phyloP scores from a whole-genome alignment of 768 basidiomycete genomes.

The Calvatia gigantea region DNA sequence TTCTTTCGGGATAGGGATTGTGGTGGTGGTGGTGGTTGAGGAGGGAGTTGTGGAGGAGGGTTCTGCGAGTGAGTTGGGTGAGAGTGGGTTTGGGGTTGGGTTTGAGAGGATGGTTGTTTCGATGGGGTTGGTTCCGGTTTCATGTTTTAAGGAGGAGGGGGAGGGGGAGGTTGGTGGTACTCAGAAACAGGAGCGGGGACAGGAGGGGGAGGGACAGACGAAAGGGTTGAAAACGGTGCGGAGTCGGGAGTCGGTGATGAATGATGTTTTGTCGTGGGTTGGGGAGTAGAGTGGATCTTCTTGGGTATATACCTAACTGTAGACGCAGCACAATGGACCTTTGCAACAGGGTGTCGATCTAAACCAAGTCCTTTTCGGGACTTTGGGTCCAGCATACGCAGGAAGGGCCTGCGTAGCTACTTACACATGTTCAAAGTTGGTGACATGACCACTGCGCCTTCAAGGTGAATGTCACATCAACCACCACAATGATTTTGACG shows the following conservation, averaged over 20 bases:
- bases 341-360: no score
- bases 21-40: not conserved
- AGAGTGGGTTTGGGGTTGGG: not conserved
- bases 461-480: no score
- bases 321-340: no score
- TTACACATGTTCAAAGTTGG: no score
- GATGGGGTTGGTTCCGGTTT: not conserved
- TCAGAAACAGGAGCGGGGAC: not conserved
- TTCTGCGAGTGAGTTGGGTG: not conserved
- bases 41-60: not conserved
- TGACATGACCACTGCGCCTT: no score
- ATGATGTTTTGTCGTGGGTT: constrained; percentile 6
- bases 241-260: constrained; percentile 6
- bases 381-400: no score
- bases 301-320: no score
- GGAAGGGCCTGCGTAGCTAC: no score
- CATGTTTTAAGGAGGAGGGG: not conserved
- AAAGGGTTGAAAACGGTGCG: not conserved
- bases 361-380: no score
- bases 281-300: constrained; percentile 6
- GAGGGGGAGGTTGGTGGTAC: not conserved
- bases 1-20: no score
- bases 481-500: no score
- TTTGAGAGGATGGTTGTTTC: not conserved
- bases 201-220: not conserved